Base-by-base conservation (phyloP, 2,329 filamentous ascomycete genomes). In the Epichloe aotearoae region DNA sequence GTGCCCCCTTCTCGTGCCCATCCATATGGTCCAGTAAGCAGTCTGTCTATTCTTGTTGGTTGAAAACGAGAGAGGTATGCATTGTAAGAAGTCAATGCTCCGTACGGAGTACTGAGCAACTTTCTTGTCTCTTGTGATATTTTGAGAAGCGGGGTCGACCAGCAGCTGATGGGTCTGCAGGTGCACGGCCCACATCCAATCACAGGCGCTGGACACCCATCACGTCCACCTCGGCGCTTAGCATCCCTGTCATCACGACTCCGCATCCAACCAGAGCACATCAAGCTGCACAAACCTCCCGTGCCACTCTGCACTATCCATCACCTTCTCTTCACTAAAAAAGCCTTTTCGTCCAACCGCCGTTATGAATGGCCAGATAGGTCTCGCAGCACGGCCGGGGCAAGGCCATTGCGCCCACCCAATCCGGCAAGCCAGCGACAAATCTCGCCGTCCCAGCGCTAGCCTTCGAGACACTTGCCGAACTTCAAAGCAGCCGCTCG, bases 401-500 rank as follows among this genome's bases (percentile, higher is more conserved):
- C 48, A 36, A 40, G 52, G 49, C 37, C 44, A 15, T 17, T 40
- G 36, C 45, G 15, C 17, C 36, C 38, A 33, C 30, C 23, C 6
- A 17, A 11, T 20, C n/a, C 49, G 36, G 43, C 49, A 49, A 45
- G 37, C 45, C 45, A 46, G 30, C 41, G 17, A 6, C 11, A 10
- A n/a, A 20, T 14, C 5, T 50, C 52, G 41, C 47, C 23, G 36
- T 38, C 39, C 42, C 52, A 55, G 57, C 57, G 54, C 55, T 49
- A 46, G 49, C 62, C 14, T 61, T 65, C 63, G 66, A 69, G 61
- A 66, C 70, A 70, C 62, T 64, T 64, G 61, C 61, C 62, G 62
- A 66, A 65, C 68, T 66, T 75, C 73, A 75, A 19, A 19, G 65
- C 71, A 74, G 68, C 71, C 73, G 73, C 74, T 76, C 33, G 40